These are phyloP conservation scores for Xerocomellus chrysenteron DNA, from an alignment of 768 basidiomycete species.

Conservation along the genomic window DNA sequence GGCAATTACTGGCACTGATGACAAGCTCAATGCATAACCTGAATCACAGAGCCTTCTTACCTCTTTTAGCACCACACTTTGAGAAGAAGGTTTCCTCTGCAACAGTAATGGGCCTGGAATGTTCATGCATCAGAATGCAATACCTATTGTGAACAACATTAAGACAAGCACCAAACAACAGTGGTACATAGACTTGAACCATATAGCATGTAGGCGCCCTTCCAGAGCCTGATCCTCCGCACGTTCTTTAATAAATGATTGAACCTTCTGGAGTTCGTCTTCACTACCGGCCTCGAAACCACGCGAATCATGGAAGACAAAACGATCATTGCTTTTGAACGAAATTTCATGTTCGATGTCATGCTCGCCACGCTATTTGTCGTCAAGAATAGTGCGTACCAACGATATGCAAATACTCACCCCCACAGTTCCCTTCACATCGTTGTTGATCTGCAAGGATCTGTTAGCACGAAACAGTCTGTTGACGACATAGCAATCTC, in stretches of 20 bases:
- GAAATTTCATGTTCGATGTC: slow-evolving; percentile 2
- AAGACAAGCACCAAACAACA: too few relatives aligned
- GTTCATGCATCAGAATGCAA: slow-evolving; percentile 34
- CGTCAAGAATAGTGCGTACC: background rate
- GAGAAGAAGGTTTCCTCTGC: slow-evolving; percentile 34
- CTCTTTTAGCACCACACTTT: slow-evolving; percentile 13
- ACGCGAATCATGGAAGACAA: slow-evolving; percentile 43
- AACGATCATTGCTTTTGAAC: slow-evolving; percentile 32
- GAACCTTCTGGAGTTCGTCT: slow-evolving; percentile 30
- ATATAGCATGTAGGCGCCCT: slow-evolving; percentile 33
- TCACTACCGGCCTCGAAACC: slow-evolving; percentile 39
- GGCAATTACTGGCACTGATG: slow-evolving; percentile 29
- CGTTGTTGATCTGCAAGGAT: background rate
- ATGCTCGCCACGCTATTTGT: slow-evolving; percentile 10
- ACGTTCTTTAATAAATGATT: slow-evolving; percentile 31
- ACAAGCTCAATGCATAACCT: background rate
- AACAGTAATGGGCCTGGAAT: slow-evolving; percentile 22
- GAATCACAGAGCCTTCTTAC: background rate
- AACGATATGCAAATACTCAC: background rate
- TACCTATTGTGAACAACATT: slow-evolving; percentile 30
- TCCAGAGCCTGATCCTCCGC: slow-evolving; percentile 10
- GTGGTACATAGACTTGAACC: background rate
- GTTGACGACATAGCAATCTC: background rate
- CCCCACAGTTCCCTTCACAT: background rate
- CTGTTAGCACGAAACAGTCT: background rate